Evolutionary conservation across 2,329 filamentous ascomycete genomes (phyloP), one percentile per base, ranked within the genome.

Genomic region (Colletotrichum incanum): DNA sequence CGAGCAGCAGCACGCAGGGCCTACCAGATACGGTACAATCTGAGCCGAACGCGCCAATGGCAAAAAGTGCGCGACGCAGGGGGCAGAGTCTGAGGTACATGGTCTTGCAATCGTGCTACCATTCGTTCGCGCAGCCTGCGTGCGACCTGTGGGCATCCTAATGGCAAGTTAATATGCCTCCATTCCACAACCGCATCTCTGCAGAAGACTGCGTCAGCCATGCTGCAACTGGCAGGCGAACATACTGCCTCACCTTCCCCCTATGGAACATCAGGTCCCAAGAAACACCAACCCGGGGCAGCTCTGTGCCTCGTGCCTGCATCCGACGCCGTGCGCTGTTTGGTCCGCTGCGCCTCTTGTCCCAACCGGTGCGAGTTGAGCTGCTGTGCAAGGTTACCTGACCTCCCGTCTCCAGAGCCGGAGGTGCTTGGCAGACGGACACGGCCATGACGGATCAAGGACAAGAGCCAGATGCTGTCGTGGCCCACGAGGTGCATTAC

Each of bases 1-100:
- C 26, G 26, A 37, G 63, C 28, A 58, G 41, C 45, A 39, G n/a
- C 52, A 11, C 20, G 16, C 20, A 55, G 23, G n/a, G 55, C 54
- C 56, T 72, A 23, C 56, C 66, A 61, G 65, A 69, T 72, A 65
- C 60, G 68, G 64, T 52, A 28, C 47, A 31, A 41, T 64, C 43
- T 49, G 26, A 43, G 59, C 45, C 34, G 9, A n/a, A 12, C 23
- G 4, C 12, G 56, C 63, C 68, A 71, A 71, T 71, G 28, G n/a
- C 50, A 5, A 61, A 60, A 66, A 54, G 54, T n/a, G 61, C 28
- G 63, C 39, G 55, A 45, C 55, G 63, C 67, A 60, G 39, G 55
- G 67, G 39, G 67, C n/a, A 45, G 6, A 37, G 26, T 34, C 9
- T 34, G 54, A 50, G 34, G 34, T 16, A 60, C 28, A 20, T 50